Conservation (phyloP, 495 filamentous ascomycete genomes). For the Podospora anserina region DNA sequence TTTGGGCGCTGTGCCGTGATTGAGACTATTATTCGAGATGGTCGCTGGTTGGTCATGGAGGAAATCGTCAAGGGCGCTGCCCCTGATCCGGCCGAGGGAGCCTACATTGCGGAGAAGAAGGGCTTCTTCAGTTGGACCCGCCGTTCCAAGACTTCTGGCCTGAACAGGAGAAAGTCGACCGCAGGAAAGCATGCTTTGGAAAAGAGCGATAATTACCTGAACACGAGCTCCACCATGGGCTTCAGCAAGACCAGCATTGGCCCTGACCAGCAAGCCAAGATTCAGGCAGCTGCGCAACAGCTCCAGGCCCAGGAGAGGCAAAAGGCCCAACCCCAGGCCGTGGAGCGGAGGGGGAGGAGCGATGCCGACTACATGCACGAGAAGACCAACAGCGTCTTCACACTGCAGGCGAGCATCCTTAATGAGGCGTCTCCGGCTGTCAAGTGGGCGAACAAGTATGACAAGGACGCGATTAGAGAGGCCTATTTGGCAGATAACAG, state of each 20-base stretch:
- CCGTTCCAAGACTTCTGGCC: slow-evolving; percentile 52
- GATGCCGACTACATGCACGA: slow-evolving; percentile 55
- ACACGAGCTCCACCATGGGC: slow-evolving; percentile 45
- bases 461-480: slow-evolving; percentile 76
- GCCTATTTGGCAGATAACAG: slow-evolving; percentile 72
- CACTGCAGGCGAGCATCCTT: slow-evolving; percentile 79
- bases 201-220: slow-evolving; percentile 29
- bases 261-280: slow-evolving; percentile 86
- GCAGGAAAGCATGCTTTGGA: slow-evolving; percentile 43
- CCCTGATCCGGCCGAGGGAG: slow-evolving; percentile 74
- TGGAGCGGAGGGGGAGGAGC: slow-evolving; percentile 47
- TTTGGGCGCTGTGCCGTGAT: slow-evolving; percentile 92
- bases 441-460: slow-evolving; percentile 91
- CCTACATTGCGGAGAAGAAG: slow-evolving; percentile 93
- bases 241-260: slow-evolving; percentile 85
- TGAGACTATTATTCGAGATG: slow-evolving; percentile 76
- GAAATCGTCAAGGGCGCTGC: slow-evolving; percentile 95
- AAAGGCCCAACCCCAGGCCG: slow-evolving; percentile 45
- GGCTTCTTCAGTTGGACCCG: slow-evolving; percentile 80
- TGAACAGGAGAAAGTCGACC: slow-evolving; percentile 67
- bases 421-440: slow-evolving; percentile 88
- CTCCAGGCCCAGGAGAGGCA: slow-evolving; percentile 63
- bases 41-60: slow-evolving; percentile 90
- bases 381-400: slow-evolving; percentile 90
- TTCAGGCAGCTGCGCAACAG: slow-evolving; percentile 82